Evolutionary conservation across 805 yeast species (phyloP), one percentile per base, ranked within the genome.

Genomic region (Starmerella etchellsii): DNA sequence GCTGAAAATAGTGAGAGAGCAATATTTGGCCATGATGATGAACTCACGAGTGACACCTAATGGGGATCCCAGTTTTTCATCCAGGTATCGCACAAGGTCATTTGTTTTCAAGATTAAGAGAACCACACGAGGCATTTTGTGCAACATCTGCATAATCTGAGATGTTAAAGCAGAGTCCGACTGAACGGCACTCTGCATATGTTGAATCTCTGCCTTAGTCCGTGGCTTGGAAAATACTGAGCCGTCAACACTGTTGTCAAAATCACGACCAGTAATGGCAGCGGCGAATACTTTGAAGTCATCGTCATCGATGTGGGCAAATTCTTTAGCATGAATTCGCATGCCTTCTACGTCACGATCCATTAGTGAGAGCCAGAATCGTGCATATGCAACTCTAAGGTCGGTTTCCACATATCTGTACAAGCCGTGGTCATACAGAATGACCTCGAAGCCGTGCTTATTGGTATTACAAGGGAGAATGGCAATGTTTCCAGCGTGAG

Each of bases 401-500:
- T 73, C 69, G 2, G 78, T 65, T 1, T 94, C 80, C 11, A 93
- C 84, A 43, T 78, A 74, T 45, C 99, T 69, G 58, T 91, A 91
- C 16, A 91, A 66, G 0, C 98, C 99, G 59, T 91, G 98, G 61
- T 91, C 99, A 57, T 84, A 93, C 16, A 91, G 66, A 6, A 91
- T 67, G 38, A 91, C 82, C 59, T 91, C 98, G 58, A 91, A 91
- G 57, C 88, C 87, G 55, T 78, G 84, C 3, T 63, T 61, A 22
- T 67, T 64, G 10, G 51, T 37, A 31, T 46, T 57, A 16, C 63
- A 50, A 1, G 60, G 54, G 41, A 85, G 66, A 19, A 91, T 83
- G 0, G 97, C 95, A 44, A 91, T 65, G 54, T 91, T 91, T 0
- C 99, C 99, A 10, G 94, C 95, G 58, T 91, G 99, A 1, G 98